Percentiles rank a stretch among this genome's conserved stretches.
Conservation (phyloP, 192 early-diverging fungal genomes). For the Linderina pennispora region DNA sequence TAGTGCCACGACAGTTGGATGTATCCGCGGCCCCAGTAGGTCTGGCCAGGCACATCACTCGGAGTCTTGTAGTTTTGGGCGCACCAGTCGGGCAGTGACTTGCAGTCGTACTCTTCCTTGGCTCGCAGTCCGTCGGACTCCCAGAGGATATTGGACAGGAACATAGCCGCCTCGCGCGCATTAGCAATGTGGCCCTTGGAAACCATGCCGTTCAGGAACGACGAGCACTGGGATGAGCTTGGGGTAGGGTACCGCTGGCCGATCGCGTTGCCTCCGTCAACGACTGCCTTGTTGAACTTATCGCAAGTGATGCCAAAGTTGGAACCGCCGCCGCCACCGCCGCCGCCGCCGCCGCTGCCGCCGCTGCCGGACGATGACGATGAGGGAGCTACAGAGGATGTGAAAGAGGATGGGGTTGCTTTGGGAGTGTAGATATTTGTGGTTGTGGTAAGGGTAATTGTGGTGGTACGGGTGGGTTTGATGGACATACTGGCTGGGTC, state of each 20-base stretch:
- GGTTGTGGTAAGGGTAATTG: no score
- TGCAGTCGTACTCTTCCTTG: slow-evolving; percentile 42
- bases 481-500: no score
- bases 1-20: slow-evolving; percentile 48
- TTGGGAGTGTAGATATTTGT: no score
- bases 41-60: slow-evolving; percentile 24
- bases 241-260: slow-evolving; percentile 29
- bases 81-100: slow-evolving; percentile 30
- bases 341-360: slow-evolving; percentile 6
- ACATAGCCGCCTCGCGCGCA: slow-evolving; percentile 47
- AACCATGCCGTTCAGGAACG: slow-evolving; percentile 33
- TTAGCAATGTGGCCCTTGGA: slow-evolving; percentile 26
- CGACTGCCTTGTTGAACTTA: slow-evolving; percentile 40
- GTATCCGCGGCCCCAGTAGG: slow-evolving; percentile 48
- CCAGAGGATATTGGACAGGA: slow-evolving; percentile 44
- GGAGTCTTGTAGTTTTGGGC: slow-evolving; percentile 38
- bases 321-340: slow-evolving; percentile 10
- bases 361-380: background rate
- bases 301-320: slow-evolving; percentile 31
- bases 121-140: slow-evolving; percentile 42
- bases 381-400: background rate
- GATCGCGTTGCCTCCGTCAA: slow-evolving; percentile 26
- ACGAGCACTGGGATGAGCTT: slow-evolving; percentile 22
- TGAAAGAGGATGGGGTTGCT: no score
- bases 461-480: no score